These are phyloP conservation scores for Sequoiadendron giganteum DNA, from an alignment of 75 land plant species.

Conservation along the genomic window DNA sequence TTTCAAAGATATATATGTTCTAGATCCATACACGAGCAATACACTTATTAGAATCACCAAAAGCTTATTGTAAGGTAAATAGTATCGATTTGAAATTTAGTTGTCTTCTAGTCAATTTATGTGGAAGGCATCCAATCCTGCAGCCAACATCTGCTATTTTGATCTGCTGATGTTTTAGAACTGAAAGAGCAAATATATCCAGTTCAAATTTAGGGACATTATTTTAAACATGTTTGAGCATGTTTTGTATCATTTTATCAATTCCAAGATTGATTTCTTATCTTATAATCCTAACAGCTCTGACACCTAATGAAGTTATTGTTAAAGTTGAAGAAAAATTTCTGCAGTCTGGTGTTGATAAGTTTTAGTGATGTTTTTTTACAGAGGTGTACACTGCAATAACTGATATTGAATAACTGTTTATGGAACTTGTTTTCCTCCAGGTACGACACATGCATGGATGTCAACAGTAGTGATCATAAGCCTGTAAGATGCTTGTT, in stretches of 20 bases:
- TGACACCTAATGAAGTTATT: not conserved
- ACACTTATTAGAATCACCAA: too few relatives aligned
- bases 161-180: not conserved
- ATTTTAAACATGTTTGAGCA: not conserved
- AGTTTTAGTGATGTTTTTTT: not conserved
- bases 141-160: not conserved
- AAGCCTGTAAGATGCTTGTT: slow-evolving; percentile 92
- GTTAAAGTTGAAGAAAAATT: not conserved
- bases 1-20: too few relatives aligned
- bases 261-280: not conserved
- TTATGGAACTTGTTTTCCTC: slow-evolving; percentile 7
- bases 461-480: slow-evolving; percentile 92
- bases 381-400: not conserved
- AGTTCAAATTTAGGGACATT: not conserved
- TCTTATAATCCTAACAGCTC: not conserved
- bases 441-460: slow-evolving; percentile 98
- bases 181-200: not conserved
- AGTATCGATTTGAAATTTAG: not conserved
- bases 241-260: not conserved
- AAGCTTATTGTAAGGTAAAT: not conserved
- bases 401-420: not conserved
- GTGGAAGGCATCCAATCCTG: not conserved
- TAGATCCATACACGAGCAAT: too few relatives aligned
- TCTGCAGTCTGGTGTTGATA: not conserved
- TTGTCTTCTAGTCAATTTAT: not conserved